Percentiles rank a stretch among this genome's conserved stretches.
Evolutionary conservation across 108 stramenopile species (phyloP).

Genomic region (Stephanodiscus triporus): DNA sequence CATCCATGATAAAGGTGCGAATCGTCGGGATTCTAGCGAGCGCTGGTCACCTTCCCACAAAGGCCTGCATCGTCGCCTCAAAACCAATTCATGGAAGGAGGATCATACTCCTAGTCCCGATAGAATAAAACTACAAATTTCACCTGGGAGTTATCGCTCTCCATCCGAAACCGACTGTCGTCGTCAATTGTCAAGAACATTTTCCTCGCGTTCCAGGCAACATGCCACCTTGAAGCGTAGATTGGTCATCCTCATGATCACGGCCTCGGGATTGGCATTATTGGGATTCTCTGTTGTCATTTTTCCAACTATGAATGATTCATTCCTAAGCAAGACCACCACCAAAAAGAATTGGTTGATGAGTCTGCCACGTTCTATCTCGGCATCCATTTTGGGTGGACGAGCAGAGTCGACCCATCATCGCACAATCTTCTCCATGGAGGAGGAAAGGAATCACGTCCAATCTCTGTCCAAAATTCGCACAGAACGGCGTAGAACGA

Average conservation of each 20-base stretch:
- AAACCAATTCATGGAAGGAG: neutral
- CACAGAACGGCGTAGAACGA: constrained; percentile 20
- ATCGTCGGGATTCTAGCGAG: neutral
- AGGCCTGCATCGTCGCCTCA: neutral
- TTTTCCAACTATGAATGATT: constrained; percentile 14
- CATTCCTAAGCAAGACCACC: neutral
- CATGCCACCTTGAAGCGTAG: constrained; percentile 11
- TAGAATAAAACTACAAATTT: neutral
- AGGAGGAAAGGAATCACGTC: constrained; percentile 23
- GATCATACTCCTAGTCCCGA: neutral
- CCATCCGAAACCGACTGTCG: constrained; percentile 2
- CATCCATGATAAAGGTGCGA: constrained; percentile 5
- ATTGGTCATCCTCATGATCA: constrained; percentile 10
- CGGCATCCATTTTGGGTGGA: neutral
- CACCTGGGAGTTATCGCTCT: neutral
- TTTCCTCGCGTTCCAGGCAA: neutral
- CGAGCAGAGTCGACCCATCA: neutral
- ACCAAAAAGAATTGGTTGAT: constrained; percentile 24
- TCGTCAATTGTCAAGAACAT: neutral
- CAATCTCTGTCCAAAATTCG: constrained; percentile 15
- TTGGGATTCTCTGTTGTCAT: constrained; percentile 27
- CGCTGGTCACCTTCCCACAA: constrained; percentile 1
- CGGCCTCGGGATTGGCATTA: constrained; percentile 16
- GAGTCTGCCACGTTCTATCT: constrained; percentile 23
- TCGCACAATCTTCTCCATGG: constrained; percentile 19